Base-by-base conservation (phyloP, 2,329 filamentous ascomycete species). In the Fusarium nelsonii region DNA sequence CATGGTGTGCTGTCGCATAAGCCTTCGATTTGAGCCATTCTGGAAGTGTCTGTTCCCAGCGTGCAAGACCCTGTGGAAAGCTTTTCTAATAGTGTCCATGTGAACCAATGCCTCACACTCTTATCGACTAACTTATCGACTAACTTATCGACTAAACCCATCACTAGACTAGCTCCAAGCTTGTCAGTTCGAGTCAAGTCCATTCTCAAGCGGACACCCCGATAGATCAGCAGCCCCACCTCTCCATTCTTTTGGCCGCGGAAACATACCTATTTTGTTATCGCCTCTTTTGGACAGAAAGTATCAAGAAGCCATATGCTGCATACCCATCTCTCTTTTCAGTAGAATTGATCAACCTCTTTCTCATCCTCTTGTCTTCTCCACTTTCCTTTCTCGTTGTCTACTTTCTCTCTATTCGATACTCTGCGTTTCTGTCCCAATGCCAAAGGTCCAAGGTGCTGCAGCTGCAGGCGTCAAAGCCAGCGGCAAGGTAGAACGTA, bases 1-100 rank as follows among this genome's bases (percentile, higher is more conserved):
- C 77, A 43, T 79, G 76, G 48, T 80, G 77, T 0, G 77, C 77
- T 0, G 71, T 78, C 0, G 72, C 65, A 39, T 79, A 78, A 4
- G 64, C 71, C 2, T 66, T 61, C 0, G 68, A 63, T 26, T 76
- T 77, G 34, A 80, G 71, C 4, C 70, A 73, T 36, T 78, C 77
- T 1, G 76, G 65, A 12, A 79, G 60, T 0, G 76, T 79, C 34
- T 67, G 73, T 53, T 80, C 77, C 76, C 77, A 79, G 3, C 50
- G 36, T 1, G 75, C 76, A 2, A 80, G 68, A 2, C 78, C 76
- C 12, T 79, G 77, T 0, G 76, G 77, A 9, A 79, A 75, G 0
- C 77, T 6, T 23, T 23, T 23, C 6, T 23, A 23, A 6, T 23
- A 23, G 23, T 23, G 23, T 23, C 23, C 23, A 23, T 23, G 23